Base-by-base conservation (phyloP, 495 filamentous ascomycete species). In the Amorphotheca resinae region DNA sequence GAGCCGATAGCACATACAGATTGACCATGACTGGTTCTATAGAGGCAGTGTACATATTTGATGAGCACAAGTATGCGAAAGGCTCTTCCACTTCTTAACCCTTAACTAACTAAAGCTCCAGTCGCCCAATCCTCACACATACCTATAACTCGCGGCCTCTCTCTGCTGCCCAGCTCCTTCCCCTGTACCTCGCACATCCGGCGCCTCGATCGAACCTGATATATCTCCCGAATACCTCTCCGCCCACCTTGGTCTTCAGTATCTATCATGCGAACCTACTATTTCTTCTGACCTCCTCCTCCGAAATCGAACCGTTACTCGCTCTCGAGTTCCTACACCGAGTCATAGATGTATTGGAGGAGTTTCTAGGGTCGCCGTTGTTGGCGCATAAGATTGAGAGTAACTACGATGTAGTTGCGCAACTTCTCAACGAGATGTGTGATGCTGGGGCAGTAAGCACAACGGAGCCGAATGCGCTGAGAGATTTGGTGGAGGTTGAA, bases 41-140 rank as follows among this genome's bases (percentile, higher is more conserved):
- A 55, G 88, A 95, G 72, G 91, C 91, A 54, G 66, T 98, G 55
- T 93, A 95, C 71, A 87, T 98, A 58, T 94, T 80, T 61, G 86
- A 95, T 70, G 86, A 93, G 65, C 73, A 83, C 61, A 87, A 85
- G 87, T 91, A 63, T 55, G 69, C 53, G 33, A 21, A 32, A 36
- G 36, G 15, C 25, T 9, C 26, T 8, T 39, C 9, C 4, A n/a
- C 20, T 22, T 21, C 14, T 26, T 17, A 28, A 22, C 22, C n/a
- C 17, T 17, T 12, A 15, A 28, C 6, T 33, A 43, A 34, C 40
- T 44, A 38, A 53, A 15, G 31, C 31, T 14, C 20, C 28, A 63
- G 60, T 48, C 52, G 52, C 32, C 64, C 65, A 38, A 62, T 79
- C 53, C 65, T 75, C 60, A 66, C 71, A 45, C 66, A 75, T 58